phyloP scores from a whole-genome alignment of 2,329 filamentous ascomycete genomes.

The Aspergillus latus region DNA sequence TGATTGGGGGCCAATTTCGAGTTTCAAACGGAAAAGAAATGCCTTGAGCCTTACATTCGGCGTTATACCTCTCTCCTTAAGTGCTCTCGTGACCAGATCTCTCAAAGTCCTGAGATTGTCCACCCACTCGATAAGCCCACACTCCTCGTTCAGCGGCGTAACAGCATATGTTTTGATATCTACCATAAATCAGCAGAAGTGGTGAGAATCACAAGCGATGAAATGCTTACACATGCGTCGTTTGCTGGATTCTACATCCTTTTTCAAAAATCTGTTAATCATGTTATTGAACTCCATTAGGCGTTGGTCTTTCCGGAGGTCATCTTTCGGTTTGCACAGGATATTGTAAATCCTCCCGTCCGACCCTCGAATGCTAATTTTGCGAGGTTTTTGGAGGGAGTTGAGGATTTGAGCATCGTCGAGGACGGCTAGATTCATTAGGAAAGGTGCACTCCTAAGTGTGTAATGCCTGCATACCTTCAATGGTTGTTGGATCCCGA shows the following conservation, averaged over 20 bases:
- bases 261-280: conserved; percentile 92
- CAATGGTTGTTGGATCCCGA: conserved; percentile 79
- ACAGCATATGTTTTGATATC: conserved; percentile 96
- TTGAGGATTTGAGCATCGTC: conserved; percentile 89
- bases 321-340: conserved; percentile 96
- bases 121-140: conserved; percentile 97
- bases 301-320: conserved; percentile 93
- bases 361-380: conserved; percentile 81
- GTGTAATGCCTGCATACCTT: conserved; percentile 35
- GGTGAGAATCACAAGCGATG: neutral
- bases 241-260: conserved; percentile 85
- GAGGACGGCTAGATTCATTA: conserved; percentile 56
- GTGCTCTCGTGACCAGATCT: conserved; percentile 80
- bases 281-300: conserved; percentile 99
- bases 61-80: conserved; percentile 69
- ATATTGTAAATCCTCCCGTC: conserved; percentile 87
- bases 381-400: conserved; percentile 88
- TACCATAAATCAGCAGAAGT: conserved; percentile 18
- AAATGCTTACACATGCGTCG: conserved; percentile 66
- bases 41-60: conserved; percentile 43
- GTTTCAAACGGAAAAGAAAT: too few relatives aligned
- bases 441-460: conserved; percentile 3
- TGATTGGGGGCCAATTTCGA: too few relatives aligned
- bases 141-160: conserved; percentile 94
- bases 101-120: conserved; percentile 91